Evolutionary conservation across 306 rosid species (phyloP), one percentile per base, ranked within the genome.

Genomic region (Prunus mume): DNA sequence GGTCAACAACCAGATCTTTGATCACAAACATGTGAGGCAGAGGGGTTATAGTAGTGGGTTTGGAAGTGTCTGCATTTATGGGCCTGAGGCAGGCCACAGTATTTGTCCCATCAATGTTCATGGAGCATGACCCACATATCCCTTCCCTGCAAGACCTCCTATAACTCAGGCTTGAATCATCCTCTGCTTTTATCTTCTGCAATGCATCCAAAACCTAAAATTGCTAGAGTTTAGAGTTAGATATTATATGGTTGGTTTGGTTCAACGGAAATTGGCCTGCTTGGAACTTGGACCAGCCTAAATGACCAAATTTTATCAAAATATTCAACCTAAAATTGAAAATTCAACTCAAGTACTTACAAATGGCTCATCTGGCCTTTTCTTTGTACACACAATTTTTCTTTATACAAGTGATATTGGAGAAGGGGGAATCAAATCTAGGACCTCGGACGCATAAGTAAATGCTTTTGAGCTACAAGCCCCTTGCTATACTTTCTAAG

Each of bases 141-240:
- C 87, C 85, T 83, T 85, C 85, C 52, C 86, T 78, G 55, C 87
- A 87, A 9, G 88, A 87, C 78, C 87, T 79, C 76, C 87, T 68
- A 38, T 82, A 71, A 71, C 82, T 80, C 75, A 85, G 69, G 69
- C 80, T 80, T 28, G 91, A 64, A 76, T 87, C 85, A 14, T 80
- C 73, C 78, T 80, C 87, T 61, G 80, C 87, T 62, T 87, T 85
- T 61, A 84, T 85, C 79, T 80, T 87, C 63, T 84, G 85, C 41
- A 84, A 63, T 27, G 81, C 88, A 75, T 87, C 87, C 82, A 87
- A 80, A 18, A 82, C 86, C 88, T 80, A 34, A 38, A 62, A 38
- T 19, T 4, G 68, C 10, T 7, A 27, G 14, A 27, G 1, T 27
- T 69, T 50, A 69, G 74, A 69, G 17, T 12, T 50, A 43, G 27